Percentiles rank a stretch among this genome's conserved stretches.
These are phyloP conservation scores for Leucocoprinus birnbaumii DNA, from an alignment of 768 basidiomycete species.

Conservation along the genomic window DNA sequence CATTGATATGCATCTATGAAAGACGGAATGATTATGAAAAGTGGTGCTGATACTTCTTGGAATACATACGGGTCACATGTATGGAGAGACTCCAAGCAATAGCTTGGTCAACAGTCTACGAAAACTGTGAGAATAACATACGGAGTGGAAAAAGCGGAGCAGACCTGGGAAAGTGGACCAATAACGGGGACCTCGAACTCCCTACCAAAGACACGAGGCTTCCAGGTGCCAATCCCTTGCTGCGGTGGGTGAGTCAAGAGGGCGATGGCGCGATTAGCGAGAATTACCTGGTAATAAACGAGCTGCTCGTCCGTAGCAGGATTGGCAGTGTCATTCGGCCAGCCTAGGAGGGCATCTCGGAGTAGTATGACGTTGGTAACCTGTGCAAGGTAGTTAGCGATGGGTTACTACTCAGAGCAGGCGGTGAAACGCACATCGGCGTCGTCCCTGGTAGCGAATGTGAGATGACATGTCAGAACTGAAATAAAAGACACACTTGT, in stretches of 20 bases:
- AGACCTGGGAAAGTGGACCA: no score
- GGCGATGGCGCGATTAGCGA: no score
- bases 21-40: background rate
- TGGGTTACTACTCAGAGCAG: background rate
- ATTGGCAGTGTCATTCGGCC: background rate
- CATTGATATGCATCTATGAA: conserved; percentile 15
- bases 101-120: conserved; percentile 14
- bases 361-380: conserved; percentile 17
- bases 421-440: background rate
- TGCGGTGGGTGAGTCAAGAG: background rate
- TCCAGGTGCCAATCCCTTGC: conserved; percentile 17
- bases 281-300: no score
- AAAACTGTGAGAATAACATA: background rate
- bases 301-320: no score
- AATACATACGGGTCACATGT: conserved; percentile 16
- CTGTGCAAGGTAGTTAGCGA: conserved; percentile 3
- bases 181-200: no score
- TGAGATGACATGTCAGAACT: background rate
- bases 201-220: background rate
- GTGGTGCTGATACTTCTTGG: background rate
- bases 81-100: conserved; percentile 17
- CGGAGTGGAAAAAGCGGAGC: no score
- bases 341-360: conserved; percentile 14
- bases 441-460: conserved; percentile 5
- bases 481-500: conserved; percentile 10